These are phyloP conservation scores for Rosellinia necatrix DNA, from an alignment of 2,329 filamentous ascomycete species.

Conservation along the genomic window DNA sequence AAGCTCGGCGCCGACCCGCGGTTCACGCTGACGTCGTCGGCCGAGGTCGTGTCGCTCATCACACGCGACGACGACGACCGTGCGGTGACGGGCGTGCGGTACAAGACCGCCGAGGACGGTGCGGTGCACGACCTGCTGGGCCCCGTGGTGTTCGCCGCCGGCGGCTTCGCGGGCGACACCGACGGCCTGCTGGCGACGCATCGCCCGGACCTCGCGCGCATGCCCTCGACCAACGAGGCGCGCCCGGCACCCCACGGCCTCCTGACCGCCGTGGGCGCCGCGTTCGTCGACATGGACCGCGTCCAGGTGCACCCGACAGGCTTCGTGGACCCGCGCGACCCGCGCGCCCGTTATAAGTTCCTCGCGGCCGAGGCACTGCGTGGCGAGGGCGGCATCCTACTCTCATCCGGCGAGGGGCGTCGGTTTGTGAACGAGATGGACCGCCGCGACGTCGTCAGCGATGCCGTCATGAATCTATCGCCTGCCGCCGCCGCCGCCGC, in stretches of 20 bases:
- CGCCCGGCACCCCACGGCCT: slow-evolving; percentile 57
- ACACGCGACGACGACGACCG: slow-evolving; percentile 33
- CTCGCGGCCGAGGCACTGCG: slow-evolving; percentile 66
- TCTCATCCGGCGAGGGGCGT: slow-evolving; percentile 50
- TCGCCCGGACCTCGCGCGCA: slow-evolving; percentile 61
- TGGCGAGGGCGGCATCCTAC: slow-evolving; percentile 64
- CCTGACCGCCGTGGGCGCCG: slow-evolving; percentile 46
- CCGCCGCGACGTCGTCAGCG: slow-evolving; percentile 61
- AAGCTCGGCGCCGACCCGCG: slow-evolving; percentile 52
- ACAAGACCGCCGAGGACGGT: slow-evolving; percentile 43
- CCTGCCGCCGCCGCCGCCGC: no score
- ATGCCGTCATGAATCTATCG: slow-evolving; percentile 57
- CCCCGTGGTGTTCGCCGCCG: slow-evolving; percentile 63
- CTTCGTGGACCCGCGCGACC: slow-evolving; percentile 60
- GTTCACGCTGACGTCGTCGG: slow-evolving; percentile 57
- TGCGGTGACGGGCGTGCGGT: slow-evolving; percentile 58
- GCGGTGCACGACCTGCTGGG: slow-evolving; percentile 49
- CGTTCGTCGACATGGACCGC: slow-evolving; percentile 56
- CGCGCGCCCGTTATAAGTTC: slow-evolving; percentile 58
- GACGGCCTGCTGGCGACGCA: slow-evolving; percentile 59
- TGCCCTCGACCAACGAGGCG: slow-evolving; percentile 67
- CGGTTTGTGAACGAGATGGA: slow-evolving; percentile 67
- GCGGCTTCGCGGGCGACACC: slow-evolving; percentile 67
- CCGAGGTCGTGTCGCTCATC: slow-evolving; percentile 56
- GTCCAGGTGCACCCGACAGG: slow-evolving; percentile 70